phyloP scores from a whole-genome alignment of 805 yeast species.

The Ogataea ramenticola region DNA sequence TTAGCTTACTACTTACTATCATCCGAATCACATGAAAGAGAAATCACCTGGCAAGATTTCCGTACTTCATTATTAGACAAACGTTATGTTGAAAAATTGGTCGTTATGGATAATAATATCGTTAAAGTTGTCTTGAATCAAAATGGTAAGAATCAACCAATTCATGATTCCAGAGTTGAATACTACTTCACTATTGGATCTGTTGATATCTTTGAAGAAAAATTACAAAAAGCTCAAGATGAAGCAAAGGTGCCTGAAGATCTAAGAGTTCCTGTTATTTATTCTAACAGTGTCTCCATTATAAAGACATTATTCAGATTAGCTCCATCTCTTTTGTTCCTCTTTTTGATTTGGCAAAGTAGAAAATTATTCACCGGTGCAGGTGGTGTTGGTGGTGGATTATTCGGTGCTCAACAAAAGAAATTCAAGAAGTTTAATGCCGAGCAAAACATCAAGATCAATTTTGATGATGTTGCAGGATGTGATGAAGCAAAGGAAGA shows the following conservation, averaged over 20 bases:
- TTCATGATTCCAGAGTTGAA: slow-evolving; percentile 18
- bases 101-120: slow-evolving; percentile 63
- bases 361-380: slow-evolving; percentile 46
- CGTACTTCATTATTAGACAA: slow-evolving; percentile 68
- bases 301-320: slow-evolving; percentile 60
- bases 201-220: slow-evolving; percentile 77
- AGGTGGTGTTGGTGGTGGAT: slow-evolving; percentile 51
- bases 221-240: slow-evolving; percentile 67
- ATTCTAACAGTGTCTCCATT: slow-evolving; percentile 61
- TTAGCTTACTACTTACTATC: slow-evolving; percentile 12
- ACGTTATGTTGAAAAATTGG: slow-evolving; percentile 68
- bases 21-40: slow-evolving; percentile 18
- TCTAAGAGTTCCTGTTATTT: slow-evolving; percentile 72
- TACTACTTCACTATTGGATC: slow-evolving; percentile 80
- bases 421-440: slow-evolving; percentile 80
- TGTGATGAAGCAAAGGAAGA: slow-evolving; percentile 95
- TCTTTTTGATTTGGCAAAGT: slow-evolving; percentile 67
- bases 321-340: slow-evolving; percentile 77
- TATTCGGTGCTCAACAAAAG: slow-evolving; percentile 70
- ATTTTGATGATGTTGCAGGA: slow-evolving; percentile 95
- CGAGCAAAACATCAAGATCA: slow-evolving; percentile 83
- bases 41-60: slow-evolving; percentile 61
- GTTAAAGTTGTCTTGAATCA: slow-evolving; percentile 63
- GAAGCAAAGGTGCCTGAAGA: slow-evolving; percentile 56
- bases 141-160: slow-evolving; percentile 28